Evolutionary conservation across 352 stramenopile genomes (phyloP), one percentile per base, ranked within the genome.

Genomic region (Elongisporangium prolatum): DNA sequence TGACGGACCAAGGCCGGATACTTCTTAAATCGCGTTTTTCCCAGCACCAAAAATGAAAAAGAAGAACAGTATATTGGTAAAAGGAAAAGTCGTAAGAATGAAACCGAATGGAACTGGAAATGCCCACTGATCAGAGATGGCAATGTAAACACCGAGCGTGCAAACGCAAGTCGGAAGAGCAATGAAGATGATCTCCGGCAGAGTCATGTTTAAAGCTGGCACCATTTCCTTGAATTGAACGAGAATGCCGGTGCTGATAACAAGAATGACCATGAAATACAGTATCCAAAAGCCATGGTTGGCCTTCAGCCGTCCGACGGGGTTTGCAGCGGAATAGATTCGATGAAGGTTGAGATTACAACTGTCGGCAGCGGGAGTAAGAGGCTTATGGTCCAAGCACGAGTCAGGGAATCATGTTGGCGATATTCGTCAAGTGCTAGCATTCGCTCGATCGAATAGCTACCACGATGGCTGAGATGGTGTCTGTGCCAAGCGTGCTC

Each of bases 361-460:
- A 52, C 21, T 2, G 28, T n/a, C 13, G 54, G 54, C 5, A 77
- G 20, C 1, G 66, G 63, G 2, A 64, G 59, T 4, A 72, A 14
- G 0, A 67, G 18, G 21, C 57, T 67, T 8, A 74, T 54, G 0
- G 14, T 22, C 34, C 59, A 20, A 2, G 68, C 63, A 1, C 63
- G 65, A 20, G 21, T 14, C 2, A 56, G 53, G 0, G 63, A 69
- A 20, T 54, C 51, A 1, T 40, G 53, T 20, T 57, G 48, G 44
- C 64, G 68, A 44, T 74, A 74, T 20, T 77, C 60, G 28, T 74
- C 57, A 1, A 74, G 54, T 5, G 60, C 66, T 1, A 64, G 21
- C 63, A 74, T 71, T 0, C 66, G 59, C 50, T 72, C 67, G 4
- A 74, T 59, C 20, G 66, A 77, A 47, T 72, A 77, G 14, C 61